Evolutionary conservation across 352 stramenopile genomes (phyloP).

Genomic region (Blastocystis sp.): DNA sequence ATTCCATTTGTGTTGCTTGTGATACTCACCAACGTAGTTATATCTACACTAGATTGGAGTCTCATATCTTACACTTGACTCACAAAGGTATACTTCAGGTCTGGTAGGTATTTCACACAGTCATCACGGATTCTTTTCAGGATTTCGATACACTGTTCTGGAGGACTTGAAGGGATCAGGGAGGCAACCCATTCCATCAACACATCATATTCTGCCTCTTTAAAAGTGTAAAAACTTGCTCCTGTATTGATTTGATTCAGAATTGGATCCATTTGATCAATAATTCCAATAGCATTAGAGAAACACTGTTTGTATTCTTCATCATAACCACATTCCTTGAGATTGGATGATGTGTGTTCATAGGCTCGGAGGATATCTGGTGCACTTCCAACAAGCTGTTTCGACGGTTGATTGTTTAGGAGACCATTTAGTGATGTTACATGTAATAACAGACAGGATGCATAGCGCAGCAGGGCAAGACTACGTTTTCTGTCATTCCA

Average conservation of each 20-base stretch:
- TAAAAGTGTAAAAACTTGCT: conserved; percentile 22
- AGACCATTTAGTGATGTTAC: neutral
- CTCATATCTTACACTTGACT: neutral
- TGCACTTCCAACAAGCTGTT: neutral
- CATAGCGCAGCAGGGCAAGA: neutral
- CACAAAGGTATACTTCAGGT: conserved; percentile 16
- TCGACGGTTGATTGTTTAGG: neutral
- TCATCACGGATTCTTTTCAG: neutral
- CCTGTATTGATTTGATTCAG: neutral
- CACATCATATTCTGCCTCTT: conserved; percentile 46
- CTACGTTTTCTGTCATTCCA: conserved; percentile 5
- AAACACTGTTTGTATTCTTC: conserved; percentile 3
- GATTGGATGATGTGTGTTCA: neutral
- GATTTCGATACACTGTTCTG: neutral
- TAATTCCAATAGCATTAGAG: neutral
- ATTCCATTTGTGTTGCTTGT: conserved; percentile 1
- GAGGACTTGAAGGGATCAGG: neutral
- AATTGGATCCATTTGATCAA: neutral
- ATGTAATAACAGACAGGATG: conserved; percentile 11
- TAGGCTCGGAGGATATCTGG: conserved; percentile 40
- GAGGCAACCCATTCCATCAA: conserved; percentile 32
- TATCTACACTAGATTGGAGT: neutral
- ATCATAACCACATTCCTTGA: neutral
- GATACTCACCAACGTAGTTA: conserved; percentile 12
- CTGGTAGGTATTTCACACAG: conserved; percentile 28